Percentiles rank a stretch among this genome's conserved stretches.
phyloP scores from a whole-genome alignment of 225 moss, liverwort and hornwort species.

The Antitrichia curtipendula region DNA sequence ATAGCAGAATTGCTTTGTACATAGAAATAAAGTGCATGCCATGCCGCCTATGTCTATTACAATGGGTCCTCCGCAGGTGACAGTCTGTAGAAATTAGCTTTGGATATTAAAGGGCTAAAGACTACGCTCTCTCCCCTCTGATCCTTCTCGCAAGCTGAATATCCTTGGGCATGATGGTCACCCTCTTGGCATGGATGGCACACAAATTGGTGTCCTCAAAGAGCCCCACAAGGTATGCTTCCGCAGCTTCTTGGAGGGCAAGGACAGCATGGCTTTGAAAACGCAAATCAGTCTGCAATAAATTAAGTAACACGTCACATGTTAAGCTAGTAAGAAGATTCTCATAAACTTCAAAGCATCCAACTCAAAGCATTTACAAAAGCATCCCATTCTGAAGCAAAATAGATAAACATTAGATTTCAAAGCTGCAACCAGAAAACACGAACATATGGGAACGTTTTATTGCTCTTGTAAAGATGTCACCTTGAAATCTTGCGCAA shows the following conservation, averaged over 20 bases:
- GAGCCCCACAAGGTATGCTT: neutral
- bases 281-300: conserved; percentile 34
- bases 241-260: neutral
- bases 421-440: neutral
- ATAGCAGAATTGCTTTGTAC: neutral
- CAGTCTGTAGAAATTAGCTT: neutral
- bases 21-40: neutral
- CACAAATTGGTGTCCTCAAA: neutral
- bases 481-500: conserved; percentile 50
- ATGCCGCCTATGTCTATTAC: neutral
- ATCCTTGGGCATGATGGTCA: conserved; percentile 55
- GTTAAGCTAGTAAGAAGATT: neutral
- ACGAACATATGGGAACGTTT: neutral
- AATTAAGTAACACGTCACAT: neutral
- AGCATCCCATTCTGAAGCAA: neutral
- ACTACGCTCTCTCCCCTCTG: conserved; percentile 43
- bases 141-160: conserved; percentile 47
- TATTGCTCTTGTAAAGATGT: neutral
- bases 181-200: conserved; percentile 1
- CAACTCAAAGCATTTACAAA: neutral
- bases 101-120: neutral
- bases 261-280: conserved; percentile 39
- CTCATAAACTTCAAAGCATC: neutral
- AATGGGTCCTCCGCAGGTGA: neutral
- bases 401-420: neutral